Base-by-base conservation (phyloP, 2,329 filamentous ascomycete species). In the Nemania sp. region DNA sequence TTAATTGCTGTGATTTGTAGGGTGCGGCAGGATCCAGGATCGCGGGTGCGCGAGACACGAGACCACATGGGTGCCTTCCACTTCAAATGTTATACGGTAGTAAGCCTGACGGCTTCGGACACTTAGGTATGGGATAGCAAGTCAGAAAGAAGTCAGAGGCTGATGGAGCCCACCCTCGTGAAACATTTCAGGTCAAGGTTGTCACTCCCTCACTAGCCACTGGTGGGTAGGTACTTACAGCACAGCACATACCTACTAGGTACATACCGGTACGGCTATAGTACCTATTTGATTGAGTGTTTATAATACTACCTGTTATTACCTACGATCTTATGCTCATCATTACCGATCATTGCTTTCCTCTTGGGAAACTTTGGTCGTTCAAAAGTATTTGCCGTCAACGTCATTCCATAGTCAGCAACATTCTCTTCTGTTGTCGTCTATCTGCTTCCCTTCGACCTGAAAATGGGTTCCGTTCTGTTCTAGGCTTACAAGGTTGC, bases 121-220 rank as follows among this genome's bases (percentile, higher is more conserved):
- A 41, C 29, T 27, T 29, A 32, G 35, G 55, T 26, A 18, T 51
- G 38, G 54, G n/a, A 54, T 22, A 15, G 11, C 18, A 20, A 43
- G 38, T 18, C 15, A 20, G 41, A 7, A 27, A 11, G 22, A 13
- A 18, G 22, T 52, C 13, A 43, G 45, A 57, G 58, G 62, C 64
- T 64, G 61, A 61, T 49, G 38, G 29, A 60, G 61, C 58, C 72
- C 69, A 73, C 71, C 24, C 35, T 51, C 63, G 58, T 73, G 72
- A 73, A 73, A 73, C 71, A 53, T 63, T 60, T 45, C 32, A 35
- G 52, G 45, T 59, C 59, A 51, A 60, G 47, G 22, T 47, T 47
- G 55, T 45, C 62, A n/a, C n/a, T 49, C 35, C 41, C 53, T 49
- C 32, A 35, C 45, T 45, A 52, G 24, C 61, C 62, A 54, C 62